A percentile compares a stretch with the other conserved stretches of the same genome.
Conservation (phyloP, 2,329 filamentous ascomycete genomes). For the Hypoxylon sp. region DNA sequence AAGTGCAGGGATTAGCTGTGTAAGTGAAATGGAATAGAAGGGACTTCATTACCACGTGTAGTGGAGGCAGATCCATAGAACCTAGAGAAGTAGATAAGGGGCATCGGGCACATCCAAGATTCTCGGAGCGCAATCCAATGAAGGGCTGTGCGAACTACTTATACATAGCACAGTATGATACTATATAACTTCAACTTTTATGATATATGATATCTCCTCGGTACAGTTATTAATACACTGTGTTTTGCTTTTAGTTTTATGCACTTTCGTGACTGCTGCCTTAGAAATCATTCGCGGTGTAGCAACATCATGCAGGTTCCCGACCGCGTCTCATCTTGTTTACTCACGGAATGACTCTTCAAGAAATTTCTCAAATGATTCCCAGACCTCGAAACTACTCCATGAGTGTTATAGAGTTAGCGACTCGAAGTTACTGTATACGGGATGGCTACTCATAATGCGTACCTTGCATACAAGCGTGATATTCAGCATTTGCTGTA, state of each 20-base stretch:
- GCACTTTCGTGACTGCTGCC: constrained; percentile 2
- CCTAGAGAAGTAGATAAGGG: background rate
- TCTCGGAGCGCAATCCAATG: background rate
- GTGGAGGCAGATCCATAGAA: no score
- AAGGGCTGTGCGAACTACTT: background rate
- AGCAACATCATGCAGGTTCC: background rate
- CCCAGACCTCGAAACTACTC: background rate
- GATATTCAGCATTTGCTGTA: constrained; percentile 56
- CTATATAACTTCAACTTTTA: background rate
- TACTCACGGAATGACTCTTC: background rate
- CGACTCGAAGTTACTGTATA: background rate
- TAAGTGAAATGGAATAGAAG: background rate
- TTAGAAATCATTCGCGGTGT: background rate
- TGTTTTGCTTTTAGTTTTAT: background rate
- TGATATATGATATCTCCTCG: background rate
- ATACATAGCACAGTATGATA: background rate
- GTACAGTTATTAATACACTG: background rate
- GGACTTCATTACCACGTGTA: no score
- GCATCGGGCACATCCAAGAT: background rate
- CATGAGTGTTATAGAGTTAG: background rate
- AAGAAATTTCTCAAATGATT: background rate
- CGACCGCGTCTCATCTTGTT: background rate
- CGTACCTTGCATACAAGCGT: constrained; percentile 57
- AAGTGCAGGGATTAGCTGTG: background rate
- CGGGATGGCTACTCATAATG: constrained; percentile 48